Evolutionary conservation across 2,329 filamentous ascomycete species (phyloP), one percentile per base, ranked within the genome.

Genomic region (Ceratocystis eucalypticola): DNA sequence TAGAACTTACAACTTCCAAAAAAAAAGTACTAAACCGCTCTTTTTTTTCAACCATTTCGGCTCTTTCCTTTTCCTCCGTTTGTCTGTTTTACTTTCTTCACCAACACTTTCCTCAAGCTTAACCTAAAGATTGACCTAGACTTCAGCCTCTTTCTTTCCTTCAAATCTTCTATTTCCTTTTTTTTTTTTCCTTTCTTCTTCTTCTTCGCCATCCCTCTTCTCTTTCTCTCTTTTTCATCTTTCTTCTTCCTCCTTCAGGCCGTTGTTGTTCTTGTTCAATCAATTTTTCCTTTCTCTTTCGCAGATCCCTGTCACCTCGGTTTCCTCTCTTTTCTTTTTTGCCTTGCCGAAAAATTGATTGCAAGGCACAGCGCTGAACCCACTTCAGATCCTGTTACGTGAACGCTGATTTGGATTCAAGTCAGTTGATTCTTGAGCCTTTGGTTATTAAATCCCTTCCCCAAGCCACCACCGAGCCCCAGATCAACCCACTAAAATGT

Each of bases 341-440:
- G 62, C 62, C 62, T 20, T 65, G 41, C 65, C 46, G 46, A 53
- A 53, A 66, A 66, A 50, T 53, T n/a, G 44, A 61, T 62, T 62
- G 61, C 48, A 50, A 25, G 30, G 28, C 55, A 59, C 30, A 59
- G 55, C 17, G 48, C 28, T 33, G 57, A 66, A 41, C 25, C 45
- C 30, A 61, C 45, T 45, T 55, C 25, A 20, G 17, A 50, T 62
- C 57, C 57, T 50, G 50, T 61, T 44, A 25, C 53, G 46, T 37
- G 25, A 61, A 46, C 62, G 55, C 65, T 62, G 57, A 48, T 64
- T 59, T 44, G 45, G 33, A 17, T 66, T 44, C 62, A 45, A 44
- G 22, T 57, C 59, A 65, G 37, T 65, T 66, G 61, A 64, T 53
- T 53, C 20, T 68, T 61, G 61, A 41, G 65, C 53, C 50, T 61